Evolutionary conservation across 441 rosid genomes (phyloP).

Genomic region (Populus hybrid): DNA sequence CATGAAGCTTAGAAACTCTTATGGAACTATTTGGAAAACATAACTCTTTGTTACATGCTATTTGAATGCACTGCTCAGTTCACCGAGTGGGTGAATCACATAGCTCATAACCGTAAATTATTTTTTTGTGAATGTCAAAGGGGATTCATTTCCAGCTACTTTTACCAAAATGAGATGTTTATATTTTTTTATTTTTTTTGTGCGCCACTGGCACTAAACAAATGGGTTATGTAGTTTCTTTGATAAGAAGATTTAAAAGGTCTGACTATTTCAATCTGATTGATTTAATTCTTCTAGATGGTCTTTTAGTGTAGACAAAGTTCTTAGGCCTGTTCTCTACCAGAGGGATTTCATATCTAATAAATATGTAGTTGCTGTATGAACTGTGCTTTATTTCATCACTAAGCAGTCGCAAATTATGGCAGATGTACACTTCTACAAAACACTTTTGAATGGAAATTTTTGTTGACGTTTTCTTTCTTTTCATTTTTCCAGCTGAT

Average conservation of each 20-base stretch:
- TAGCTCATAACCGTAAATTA: neutral
- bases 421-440: neutral
- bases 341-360: neutral
- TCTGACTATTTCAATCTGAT: neutral
- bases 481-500: slow-evolving; percentile 40
- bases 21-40: neutral
- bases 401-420: neutral
- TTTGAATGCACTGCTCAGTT: neutral
- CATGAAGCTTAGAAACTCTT: neutral
- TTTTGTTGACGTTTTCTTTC: slow-evolving; percentile 4
- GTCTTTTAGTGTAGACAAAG: neutral
- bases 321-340: neutral
- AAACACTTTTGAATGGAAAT: neutral
- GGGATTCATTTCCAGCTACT: neutral
- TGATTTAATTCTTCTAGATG: neutral
- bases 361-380: neutral
- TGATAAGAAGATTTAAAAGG: neutral
- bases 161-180: neutral
- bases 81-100: neutral
- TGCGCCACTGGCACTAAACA: neutral
- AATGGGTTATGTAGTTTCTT: neutral
- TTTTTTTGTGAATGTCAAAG: neutral
- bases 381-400: neutral
- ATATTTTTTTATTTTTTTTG: neutral
- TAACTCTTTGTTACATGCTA: neutral